Conservation (phyloP, 2,329 filamentous ascomycete genomes). For the Phyllosticta citrichinensis region DNA sequence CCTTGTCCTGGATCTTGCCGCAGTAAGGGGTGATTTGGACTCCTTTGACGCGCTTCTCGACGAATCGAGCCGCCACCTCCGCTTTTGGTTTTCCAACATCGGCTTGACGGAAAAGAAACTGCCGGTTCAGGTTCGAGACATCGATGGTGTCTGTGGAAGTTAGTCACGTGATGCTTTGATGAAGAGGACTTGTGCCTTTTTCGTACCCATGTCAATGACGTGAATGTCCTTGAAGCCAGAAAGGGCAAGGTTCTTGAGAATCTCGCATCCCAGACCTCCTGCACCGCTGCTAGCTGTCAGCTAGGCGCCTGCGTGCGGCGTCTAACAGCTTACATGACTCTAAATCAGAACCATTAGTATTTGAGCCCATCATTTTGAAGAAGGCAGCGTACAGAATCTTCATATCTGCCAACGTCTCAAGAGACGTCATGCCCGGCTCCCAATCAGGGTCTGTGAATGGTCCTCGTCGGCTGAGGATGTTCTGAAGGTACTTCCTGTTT, state of each 20-base stretch:
- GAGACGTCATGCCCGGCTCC: conserved; percentile 43
- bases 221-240: conserved; percentile 96
- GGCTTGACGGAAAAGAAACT: conserved; percentile 85
- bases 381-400: conserved; percentile 53
- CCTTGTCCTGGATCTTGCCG: conserved; percentile 91
- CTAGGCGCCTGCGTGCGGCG: conserved; percentile 19
- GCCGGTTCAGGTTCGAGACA: conserved; percentile 93
- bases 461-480: conserved; percentile 63
- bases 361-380: background rate
- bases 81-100: conserved; percentile 94
- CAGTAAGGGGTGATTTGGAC: conserved; percentile 92
- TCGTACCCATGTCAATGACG: conserved; percentile 92
- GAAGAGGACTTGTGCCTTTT: background rate
- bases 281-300: conserved; percentile 57
- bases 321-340: conserved; percentile 28
- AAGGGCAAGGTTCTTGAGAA: conserved; percentile 88
- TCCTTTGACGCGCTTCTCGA: conserved; percentile 78
- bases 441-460: conserved; percentile 64
- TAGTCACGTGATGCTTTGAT: conserved; percentile 5
- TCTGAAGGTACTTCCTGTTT: conserved; percentile 71
- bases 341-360: conserved; percentile 8
- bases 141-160: conserved; percentile 74
- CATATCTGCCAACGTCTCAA: conserved; percentile 23
- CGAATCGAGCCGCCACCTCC: conserved; percentile 82
- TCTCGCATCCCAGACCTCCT: conserved; percentile 89